These are phyloP conservation scores for Aspergillus vadensis DNA, from an alignment of 2,329 filamentous ascomycete species.

Conservation along the genomic window DNA sequence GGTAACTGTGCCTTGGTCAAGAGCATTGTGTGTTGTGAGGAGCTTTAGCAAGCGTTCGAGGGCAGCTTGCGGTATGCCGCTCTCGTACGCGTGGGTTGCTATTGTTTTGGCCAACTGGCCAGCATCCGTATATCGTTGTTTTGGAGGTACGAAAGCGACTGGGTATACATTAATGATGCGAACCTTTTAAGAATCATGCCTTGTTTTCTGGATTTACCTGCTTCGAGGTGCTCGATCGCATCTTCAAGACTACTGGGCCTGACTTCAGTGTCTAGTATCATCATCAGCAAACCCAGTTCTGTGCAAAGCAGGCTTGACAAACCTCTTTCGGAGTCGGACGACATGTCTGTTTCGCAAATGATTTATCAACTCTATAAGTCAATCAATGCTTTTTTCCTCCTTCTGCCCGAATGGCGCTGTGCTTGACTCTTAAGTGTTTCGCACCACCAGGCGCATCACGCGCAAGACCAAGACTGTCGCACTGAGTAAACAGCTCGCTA, in stretches of 20 bases:
- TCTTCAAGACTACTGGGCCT: conserved; percentile 32
- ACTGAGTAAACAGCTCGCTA: neutral
- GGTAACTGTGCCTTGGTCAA: conserved; percentile 75
- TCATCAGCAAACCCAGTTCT: conserved; percentile 4
- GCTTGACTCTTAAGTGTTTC: neutral
- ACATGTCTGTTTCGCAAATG: conserved; percentile 16
- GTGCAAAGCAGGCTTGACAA: conserved; percentile 4
- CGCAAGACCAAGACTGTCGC: conserved; percentile 14
- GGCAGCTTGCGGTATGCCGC: conserved; percentile 64
- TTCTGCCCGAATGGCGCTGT: neutral
- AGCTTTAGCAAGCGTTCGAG: conserved; percentile 67
- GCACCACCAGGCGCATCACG: neutral
- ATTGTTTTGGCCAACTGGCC: conserved; percentile 66
- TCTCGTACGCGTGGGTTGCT: conserved; percentile 64
- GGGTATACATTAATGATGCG: neutral
- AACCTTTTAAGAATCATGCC: no score
- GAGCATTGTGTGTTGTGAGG: conserved; percentile 64
- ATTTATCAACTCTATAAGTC: neutral
- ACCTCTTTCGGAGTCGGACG: conserved; percentile 22
- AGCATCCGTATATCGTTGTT: conserved; percentile 64
- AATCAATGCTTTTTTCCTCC: neutral
- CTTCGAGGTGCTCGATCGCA: conserved; percentile 41
- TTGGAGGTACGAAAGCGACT: conserved; percentile 57
- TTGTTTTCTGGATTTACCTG: conserved; percentile 29
- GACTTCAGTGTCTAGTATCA: conserved; percentile 12